Conservation (phyloP, 2,329 filamentous ascomycete genomes). For the Aspergillus sclerotialis region DNA sequence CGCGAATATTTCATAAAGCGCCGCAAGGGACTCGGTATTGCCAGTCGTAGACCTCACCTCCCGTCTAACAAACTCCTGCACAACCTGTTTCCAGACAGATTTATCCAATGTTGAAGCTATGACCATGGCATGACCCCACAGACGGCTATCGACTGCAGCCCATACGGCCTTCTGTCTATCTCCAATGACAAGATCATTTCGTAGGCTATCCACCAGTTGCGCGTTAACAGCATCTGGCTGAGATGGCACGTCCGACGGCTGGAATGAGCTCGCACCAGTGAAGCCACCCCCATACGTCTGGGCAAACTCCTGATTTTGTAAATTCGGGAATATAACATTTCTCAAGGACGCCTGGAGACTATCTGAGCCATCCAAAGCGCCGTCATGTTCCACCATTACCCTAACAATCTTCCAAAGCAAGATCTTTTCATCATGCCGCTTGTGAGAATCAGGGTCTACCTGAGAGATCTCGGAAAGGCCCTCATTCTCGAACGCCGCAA, state of each 20-base stretch:
- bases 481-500: conserved; percentile 62
- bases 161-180: conserved; percentile 88
- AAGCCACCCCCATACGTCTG: conserved; percentile 15
- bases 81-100: conserved; percentile 79
- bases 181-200: conserved; percentile 66
- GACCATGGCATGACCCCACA: conserved; percentile 96
- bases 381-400: conserved; percentile 80
- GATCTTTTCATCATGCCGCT: conserved; percentile 69
- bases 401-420: conserved; percentile 82
- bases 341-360: conserved; percentile 69
- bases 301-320: conserved; percentile 26
- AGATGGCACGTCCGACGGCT: conserved; percentile 29
- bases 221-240: conserved; percentile 63
- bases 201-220: conserved; percentile 63
- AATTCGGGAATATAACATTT: conserved; percentile 61
- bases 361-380: conserved; percentile 65
- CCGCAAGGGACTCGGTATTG: conserved; percentile 80
- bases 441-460: conserved; percentile 46
- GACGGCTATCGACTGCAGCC: conserved; percentile 82
- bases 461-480: conserved; percentile 41
- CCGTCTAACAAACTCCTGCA: conserved; percentile 90
- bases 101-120: conserved; percentile 72
- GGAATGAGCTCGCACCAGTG: conserved; percentile 30
- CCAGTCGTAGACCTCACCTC: conserved; percentile 78
- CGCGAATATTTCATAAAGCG: conserved; percentile 87